Evolutionary conservation across 1,284 basidiomycete genomes (phyloP).

Genomic region (Limonomyces culmigenus): DNA sequence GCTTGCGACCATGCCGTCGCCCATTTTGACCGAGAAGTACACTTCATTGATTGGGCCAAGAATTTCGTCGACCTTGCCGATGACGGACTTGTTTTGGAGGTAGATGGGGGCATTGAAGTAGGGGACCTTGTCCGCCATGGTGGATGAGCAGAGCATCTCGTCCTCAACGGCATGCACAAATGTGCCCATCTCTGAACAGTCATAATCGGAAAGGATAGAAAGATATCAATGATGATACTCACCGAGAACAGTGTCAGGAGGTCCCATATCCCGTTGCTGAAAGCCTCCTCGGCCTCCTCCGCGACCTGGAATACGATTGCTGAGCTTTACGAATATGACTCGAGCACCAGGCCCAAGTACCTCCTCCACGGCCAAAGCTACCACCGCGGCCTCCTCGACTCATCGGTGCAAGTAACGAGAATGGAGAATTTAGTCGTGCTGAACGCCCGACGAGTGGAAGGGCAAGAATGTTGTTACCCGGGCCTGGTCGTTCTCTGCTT

Average conservation of each 20-base stretch:
- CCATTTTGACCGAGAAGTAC: constrained; percentile 97
- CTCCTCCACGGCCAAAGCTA: constrained; percentile 12
- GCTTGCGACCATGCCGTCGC: constrained; percentile 85
- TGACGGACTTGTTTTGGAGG: constrained; percentile 91
- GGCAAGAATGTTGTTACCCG: too few species aligned
- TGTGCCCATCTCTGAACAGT: constrained; percentile 58
- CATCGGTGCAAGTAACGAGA: too few species aligned
- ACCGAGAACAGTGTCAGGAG: constrained; percentile 78
- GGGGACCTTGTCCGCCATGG: constrained; percentile 81
- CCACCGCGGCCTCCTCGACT: constrained; percentile 13
- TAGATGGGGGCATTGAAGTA: constrained; percentile 99
- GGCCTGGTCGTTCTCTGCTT: too few species aligned
- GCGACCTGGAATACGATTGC: constrained; percentile 16
- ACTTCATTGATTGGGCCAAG: constrained; percentile 98
- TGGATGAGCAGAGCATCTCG: constrained; percentile 91
- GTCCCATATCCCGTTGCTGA: constrained; percentile 59
- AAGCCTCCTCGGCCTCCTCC: constrained; percentile 51
- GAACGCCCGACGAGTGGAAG: too few species aligned
- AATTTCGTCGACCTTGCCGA: constrained; percentile 95
- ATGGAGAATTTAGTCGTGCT: too few species aligned
- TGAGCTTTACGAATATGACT: neutral
- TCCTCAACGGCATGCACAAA: constrained; percentile 94
- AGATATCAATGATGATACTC: constrained; percentile 11
- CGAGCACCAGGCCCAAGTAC: constrained; percentile 3
- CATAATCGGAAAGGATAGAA: constrained; percentile 3